Percentiles rank a stretch among this genome's conserved stretches.
phyloP scores from a whole-genome alignment of 306 rosid species.

The Quercus robur region DNA sequence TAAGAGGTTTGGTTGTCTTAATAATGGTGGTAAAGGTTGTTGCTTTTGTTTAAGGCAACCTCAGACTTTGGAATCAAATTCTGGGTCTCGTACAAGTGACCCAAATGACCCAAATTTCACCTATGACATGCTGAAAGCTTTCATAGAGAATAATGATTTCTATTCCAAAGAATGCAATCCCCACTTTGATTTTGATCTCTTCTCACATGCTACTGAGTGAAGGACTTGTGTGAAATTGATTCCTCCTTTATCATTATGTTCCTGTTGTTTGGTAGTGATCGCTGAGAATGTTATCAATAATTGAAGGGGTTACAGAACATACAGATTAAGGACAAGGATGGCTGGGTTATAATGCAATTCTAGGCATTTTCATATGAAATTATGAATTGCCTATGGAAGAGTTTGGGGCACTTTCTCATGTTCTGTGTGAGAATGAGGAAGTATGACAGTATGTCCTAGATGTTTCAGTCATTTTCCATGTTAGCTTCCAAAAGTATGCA shows the following conservation, averaged over 20 bases:
- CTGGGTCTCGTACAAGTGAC: constrained; percentile 43
- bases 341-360: neutral
- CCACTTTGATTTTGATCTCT: constrained; percentile 34
- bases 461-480: neutral
- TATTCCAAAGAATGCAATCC: constrained; percentile 69
- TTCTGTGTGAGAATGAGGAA: neutral
- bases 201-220: neutral
- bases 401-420: neutral
- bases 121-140: constrained; percentile 43
- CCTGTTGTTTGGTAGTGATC: neutral
- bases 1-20: constrained; percentile 25
- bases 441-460: neutral
- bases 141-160: constrained; percentile 71
- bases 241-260: neutral
- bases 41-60: constrained; percentile 57
- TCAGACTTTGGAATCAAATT: constrained; percentile 39
- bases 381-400: neutral
- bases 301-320: neutral
- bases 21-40: constrained; percentile 35
- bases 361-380: neutral
- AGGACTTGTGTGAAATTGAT: neutral
- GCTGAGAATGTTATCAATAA: neutral
- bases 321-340: neutral
- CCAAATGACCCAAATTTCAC: constrained; percentile 63
- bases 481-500: neutral